Conservation (phyloP, 2,329 filamentous ascomycete species). For the Neopestalotiopsis sp. region DNA sequence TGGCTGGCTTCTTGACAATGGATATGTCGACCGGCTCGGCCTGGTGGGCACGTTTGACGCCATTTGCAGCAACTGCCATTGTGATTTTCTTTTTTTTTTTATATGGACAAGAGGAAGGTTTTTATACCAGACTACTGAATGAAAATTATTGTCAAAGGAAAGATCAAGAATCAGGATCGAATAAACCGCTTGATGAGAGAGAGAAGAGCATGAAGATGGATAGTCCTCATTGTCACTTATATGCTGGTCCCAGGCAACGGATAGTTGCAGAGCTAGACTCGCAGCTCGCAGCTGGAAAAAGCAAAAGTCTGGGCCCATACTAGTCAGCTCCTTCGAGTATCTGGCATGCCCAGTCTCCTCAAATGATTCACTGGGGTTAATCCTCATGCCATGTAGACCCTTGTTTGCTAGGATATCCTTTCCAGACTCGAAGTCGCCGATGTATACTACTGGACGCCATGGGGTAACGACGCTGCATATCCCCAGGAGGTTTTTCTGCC, state of each 20-base stretch:
- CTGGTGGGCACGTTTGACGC: background rate
- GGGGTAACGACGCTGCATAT: background rate
- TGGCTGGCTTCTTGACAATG: background rate
- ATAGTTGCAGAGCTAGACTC: background rate
- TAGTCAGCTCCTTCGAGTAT: background rate
- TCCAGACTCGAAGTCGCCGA: background rate
- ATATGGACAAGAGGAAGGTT: background rate
- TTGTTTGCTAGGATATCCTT: constrained; percentile 4
- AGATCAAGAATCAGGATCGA: background rate
- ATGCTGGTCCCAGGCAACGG: constrained; percentile 8
- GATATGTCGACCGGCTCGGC: constrained; percentile 4
- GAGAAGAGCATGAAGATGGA: background rate
- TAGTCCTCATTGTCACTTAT: background rate
- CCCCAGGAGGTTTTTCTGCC: background rate
- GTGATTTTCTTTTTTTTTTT: background rate
- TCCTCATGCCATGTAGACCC: background rate
- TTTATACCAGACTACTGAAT: background rate
- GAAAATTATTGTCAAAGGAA: background rate
- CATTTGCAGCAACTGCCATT: constrained; percentile 1
- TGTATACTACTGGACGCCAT: background rate
- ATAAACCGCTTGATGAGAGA: too few species aligned
- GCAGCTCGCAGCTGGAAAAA: constrained; percentile 1
- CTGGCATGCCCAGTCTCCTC: background rate
- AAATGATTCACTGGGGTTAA: background rate
- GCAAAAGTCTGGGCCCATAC: background rate